Percentiles rank a stretch among this genome's conserved stretches.
Conservation (phyloP, 441 rosid genomes). For the Gossypium schwendimanii region DNA sequence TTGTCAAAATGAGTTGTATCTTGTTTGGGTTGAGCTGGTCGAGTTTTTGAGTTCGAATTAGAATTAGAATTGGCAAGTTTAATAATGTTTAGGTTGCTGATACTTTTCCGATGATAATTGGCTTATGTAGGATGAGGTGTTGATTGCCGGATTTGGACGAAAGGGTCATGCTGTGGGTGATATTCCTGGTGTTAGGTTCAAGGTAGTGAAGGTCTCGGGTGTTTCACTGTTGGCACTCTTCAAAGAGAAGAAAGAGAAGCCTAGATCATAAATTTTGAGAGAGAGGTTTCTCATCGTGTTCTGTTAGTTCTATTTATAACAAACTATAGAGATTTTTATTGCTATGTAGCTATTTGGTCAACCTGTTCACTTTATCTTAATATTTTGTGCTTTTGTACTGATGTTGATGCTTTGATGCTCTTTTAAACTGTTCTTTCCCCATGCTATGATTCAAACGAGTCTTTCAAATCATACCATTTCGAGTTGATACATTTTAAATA, state of each 20-base stretch:
- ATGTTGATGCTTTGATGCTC: too few species aligned
- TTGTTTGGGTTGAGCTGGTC: too few species aligned
- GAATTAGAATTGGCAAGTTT: too few species aligned
- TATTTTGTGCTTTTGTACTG: too few species aligned
- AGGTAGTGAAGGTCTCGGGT: slow-evolving; percentile 63
- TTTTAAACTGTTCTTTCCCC: too few species aligned
- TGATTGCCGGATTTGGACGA: slow-evolving; percentile 53
- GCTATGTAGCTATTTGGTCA: background rate
- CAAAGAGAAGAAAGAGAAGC: slow-evolving; percentile 69
- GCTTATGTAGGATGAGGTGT: slow-evolving; percentile 36
- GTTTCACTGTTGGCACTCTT: slow-evolving; percentile 58
- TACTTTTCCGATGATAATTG: background rate
- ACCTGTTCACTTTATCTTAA: too few species aligned
- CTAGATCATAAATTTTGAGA: slow-evolving; percentile 35
- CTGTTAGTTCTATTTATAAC: background rate
- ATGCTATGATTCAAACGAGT: too few species aligned
- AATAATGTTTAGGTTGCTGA: background rate
- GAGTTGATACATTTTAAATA: too few species aligned
- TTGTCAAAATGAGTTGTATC: too few species aligned
- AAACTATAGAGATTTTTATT: slow-evolving; percentile 8
- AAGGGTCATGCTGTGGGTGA: slow-evolving; percentile 59
- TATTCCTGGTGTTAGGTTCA: slow-evolving; percentile 63
- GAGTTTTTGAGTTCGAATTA: too few species aligned
- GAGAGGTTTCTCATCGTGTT: background rate
- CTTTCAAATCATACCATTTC: too few species aligned